Base-by-base conservation (phyloP, 306 rosid species). In the Cercis canadensis region DNA sequence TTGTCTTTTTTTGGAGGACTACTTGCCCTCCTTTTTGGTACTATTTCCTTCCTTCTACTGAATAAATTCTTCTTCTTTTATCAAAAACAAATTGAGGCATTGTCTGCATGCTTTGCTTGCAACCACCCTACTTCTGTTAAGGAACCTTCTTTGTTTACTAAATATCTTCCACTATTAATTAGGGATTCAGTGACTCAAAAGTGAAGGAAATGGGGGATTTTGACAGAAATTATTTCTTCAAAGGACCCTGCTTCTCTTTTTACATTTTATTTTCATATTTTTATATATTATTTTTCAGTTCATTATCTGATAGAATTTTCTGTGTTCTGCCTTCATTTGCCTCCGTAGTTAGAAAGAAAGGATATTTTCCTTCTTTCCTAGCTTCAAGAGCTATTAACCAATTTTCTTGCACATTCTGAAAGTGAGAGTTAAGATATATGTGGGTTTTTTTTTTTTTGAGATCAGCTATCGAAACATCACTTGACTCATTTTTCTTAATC, bases 391-490 rank as follows among this genome's bases (percentile, higher is more conserved):
- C n/a, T n/a, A n/a, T n/a, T n/a, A n/a, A n/a, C n/a, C n/a, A n/a
- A n/a, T n/a, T n/a, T n/a, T n/a, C 39, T 54, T 8, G 36, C 41
- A 33, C 44, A 19, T 33, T 55, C 18, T 62, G 43, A 45, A 6
- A 61, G 12, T 32, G 34, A 60, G 41, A 56, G 19, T 18, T 68
- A n/a, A n/a, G n/a, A n/a, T n/a, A 57, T 32, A 13, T 52, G 5
- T 70, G 60, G 72, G 62, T 40, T 74, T 63, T 13, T 39, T 15
- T 36, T 60, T 54, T 60, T 54, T 24, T 1, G 29, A 11, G 39
- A 62, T 61, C n/a, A 44, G 49, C 75, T 44, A 16, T 62, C 43
- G n/a, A 32, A 76, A 31, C 37, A 31, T 40, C 16, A 45, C 37
- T 44, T 11, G 34, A 52, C 34, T 67, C 68, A 37, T 66, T 24